These are phyloP conservation scores for Lichtheimia ornata DNA, from an alignment of 371 early-diverging fungal species.

Conservation along the genomic window DNA sequence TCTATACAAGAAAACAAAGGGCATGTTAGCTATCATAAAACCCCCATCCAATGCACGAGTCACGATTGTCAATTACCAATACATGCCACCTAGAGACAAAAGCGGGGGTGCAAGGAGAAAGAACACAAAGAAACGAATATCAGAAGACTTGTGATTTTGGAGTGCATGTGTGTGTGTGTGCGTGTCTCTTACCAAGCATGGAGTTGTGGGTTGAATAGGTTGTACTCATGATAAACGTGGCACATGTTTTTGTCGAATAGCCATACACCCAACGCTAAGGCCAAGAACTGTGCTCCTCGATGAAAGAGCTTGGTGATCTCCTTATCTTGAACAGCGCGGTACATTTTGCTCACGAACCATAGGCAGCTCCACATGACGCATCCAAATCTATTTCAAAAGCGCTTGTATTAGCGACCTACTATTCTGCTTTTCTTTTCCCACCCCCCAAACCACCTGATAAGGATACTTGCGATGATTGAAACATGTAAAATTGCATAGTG, in stretches of 20 bases:
- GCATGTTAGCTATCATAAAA: conserved; percentile 1
- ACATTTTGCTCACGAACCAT: conserved; percentile 40
- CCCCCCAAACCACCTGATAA: conserved; percentile 3
- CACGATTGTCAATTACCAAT: conserved; percentile 22
- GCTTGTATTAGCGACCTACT: not conserved
- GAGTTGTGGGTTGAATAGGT: conserved; percentile 34
- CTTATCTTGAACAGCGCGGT: conserved; percentile 21
- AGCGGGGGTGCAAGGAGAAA: not conserved
- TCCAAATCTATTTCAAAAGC: conserved; percentile 29
- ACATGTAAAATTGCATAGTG: conserved; percentile 39
- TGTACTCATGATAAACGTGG: conserved; percentile 26
- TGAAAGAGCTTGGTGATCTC: conserved; percentile 30
- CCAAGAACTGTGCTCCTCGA: conserved; percentile 29
- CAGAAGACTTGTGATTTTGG: not conserved
- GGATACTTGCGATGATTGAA: conserved; percentile 41
- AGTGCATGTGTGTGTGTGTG: conserved; percentile 1
- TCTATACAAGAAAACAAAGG: conserved; percentile 20
- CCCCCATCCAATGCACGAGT: not conserved
- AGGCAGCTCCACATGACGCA: conserved; percentile 47
- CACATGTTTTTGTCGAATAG: conserved; percentile 44
- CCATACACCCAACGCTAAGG: conserved; percentile 35
- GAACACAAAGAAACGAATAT: conserved; percentile 4
- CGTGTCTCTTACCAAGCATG: conserved; percentile 33
- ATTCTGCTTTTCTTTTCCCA: not conserved
- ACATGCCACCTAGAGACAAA: conserved; percentile 38